These are phyloP conservation scores for Senecio squalidus DNA, from an alignment of 140 eudicot genomes.

Conservation along the genomic window DNA sequence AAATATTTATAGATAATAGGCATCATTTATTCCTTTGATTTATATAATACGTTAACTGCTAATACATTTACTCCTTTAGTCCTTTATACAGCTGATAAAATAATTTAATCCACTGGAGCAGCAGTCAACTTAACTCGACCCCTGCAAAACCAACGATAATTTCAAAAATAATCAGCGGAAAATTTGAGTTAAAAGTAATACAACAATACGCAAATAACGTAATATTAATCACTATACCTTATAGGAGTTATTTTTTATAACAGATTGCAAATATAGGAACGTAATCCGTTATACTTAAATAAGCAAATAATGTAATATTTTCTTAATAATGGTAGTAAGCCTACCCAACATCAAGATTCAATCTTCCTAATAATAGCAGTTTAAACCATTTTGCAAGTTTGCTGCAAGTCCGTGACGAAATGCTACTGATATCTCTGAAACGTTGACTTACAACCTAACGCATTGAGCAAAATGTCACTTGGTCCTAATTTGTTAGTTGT, in stretches of 20 bases:
- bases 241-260: neutral
- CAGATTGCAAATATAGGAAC: neutral
- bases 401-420: neutral
- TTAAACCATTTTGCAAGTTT: neutral
- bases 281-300: neutral
- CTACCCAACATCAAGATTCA: neutral
- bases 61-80: slow-evolving; percentile 8
- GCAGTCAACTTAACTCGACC: slow-evolving; percentile 16
- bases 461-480: no score
- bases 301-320: neutral
- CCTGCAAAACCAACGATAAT: slow-evolving; percentile 17
- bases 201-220: neutral
- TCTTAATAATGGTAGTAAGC: neutral
- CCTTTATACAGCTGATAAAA: slow-evolving; percentile 10
- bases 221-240: neutral
- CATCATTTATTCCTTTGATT: neutral
- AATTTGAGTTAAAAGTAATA: neutral
- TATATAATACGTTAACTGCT: slow-evolving; percentile 23
- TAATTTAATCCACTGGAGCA: slow-evolving; percentile 16
- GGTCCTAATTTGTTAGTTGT: no score
- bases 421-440: no score
- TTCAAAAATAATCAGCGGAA: neutral
- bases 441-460: no score
- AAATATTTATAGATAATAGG: neutral
- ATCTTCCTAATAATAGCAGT: neutral